These are phyloP conservation scores for Neopestalotiopsis sp. DNA, from an alignment of 2,329 filamentous ascomycete species.

Conservation along the genomic window DNA sequence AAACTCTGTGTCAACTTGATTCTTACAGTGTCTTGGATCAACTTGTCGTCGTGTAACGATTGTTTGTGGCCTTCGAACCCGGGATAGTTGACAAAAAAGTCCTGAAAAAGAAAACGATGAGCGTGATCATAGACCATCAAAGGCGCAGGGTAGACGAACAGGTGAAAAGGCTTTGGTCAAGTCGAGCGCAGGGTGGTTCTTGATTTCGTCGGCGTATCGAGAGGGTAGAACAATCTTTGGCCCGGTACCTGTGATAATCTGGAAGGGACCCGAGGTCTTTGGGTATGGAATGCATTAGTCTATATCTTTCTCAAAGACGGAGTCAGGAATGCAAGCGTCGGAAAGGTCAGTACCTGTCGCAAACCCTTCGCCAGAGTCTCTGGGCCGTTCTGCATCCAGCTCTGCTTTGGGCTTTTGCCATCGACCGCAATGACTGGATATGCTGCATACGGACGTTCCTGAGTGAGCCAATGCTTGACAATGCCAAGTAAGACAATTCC, in stretches of 20 bases:
- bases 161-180: background rate
- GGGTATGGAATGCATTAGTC: background rate
- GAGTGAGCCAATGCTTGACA: background rate
- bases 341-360: background rate
- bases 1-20: conserved; percentile 9
- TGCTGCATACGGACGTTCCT: background rate
- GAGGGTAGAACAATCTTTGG: background rate
- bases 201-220: conserved; percentile 5
- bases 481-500: background rate
- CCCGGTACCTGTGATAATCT: conserved; percentile 3
- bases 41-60: background rate
- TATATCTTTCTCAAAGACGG: background rate
- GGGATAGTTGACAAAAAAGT: conserved; percentile 12
- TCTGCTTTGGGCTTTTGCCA: background rate
- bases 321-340: background rate
- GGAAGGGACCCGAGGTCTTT: conserved; percentile 6
- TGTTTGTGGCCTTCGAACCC: background rate
- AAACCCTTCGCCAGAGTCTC: background rate
- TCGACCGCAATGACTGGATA: background rate
- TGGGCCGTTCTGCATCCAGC: background rate
- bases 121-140: background rate
- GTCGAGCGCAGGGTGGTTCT: background rate
- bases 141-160: background rate
- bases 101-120: background rate
- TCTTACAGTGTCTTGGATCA: conserved; percentile 2